A percentile compares a stretch with the other conserved stretches of the same genome.
phyloP scores from a whole-genome alignment of 1,284 basidiomycete genomes.

The Albatrellus sp. region DNA sequence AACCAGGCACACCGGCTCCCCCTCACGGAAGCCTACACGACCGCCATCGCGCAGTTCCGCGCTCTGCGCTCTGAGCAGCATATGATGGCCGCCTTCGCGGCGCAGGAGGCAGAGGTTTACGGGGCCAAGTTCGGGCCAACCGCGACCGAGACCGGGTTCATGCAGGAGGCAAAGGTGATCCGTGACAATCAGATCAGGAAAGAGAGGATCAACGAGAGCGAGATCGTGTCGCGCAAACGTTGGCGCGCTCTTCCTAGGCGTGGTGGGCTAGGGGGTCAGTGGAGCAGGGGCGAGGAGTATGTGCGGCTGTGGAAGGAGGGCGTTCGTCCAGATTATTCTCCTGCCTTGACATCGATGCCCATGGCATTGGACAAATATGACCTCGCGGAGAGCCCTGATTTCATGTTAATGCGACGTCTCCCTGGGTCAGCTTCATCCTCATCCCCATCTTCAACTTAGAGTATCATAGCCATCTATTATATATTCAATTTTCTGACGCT shows the following conservation, averaged over 20 bases:
- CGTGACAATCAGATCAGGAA: slow-evolving; percentile 40
- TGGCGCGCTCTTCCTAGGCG: slow-evolving; percentile 59
- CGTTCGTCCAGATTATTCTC: slow-evolving; percentile 50
- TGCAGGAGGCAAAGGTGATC: slow-evolving; percentile 50
- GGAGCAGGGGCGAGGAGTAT: slow-evolving; percentile 62
- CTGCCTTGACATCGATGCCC: slow-evolving; percentile 25
- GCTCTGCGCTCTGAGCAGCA: slow-evolving; percentile 78
- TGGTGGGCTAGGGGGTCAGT: slow-evolving; percentile 30
- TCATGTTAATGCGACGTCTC: not conserved
- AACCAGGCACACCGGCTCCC: slow-evolving; percentile 54
- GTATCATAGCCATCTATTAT: not conserved
- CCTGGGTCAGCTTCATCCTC: not conserved
- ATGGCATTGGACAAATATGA: slow-evolving; percentile 8
- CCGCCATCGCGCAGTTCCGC: slow-evolving; percentile 77
- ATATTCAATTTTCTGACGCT: not conserved
- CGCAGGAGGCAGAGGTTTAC: slow-evolving; percentile 68
- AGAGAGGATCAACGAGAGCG: slow-evolving; percentile 43
- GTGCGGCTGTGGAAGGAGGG: slow-evolving; percentile 59
- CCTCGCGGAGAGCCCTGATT: not conserved
- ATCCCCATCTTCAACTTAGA: not conserved
- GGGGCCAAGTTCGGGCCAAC: slow-evolving; percentile 61
- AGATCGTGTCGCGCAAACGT: slow-evolving; percentile 53
- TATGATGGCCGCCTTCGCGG: slow-evolving; percentile 65
- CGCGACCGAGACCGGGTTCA: slow-evolving; percentile 48
- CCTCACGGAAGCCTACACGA: slow-evolving; percentile 72